Conservation (phyloP, 345 rosid species). For the Eucalyptus cloeziana region DNA sequence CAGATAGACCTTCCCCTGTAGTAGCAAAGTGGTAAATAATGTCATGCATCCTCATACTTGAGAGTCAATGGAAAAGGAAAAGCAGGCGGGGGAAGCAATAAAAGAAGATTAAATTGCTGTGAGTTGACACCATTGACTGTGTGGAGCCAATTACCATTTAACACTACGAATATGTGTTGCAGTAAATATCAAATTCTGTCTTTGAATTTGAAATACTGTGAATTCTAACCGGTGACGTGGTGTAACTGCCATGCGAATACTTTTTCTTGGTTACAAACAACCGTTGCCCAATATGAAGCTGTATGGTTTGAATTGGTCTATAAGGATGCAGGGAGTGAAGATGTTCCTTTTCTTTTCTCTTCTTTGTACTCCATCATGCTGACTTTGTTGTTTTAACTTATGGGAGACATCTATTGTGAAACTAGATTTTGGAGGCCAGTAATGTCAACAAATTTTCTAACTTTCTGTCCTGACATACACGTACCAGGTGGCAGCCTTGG, state of each 20-base stretch:
- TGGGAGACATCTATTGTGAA: not conserved
- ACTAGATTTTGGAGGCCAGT: not conserved
- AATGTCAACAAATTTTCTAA: slow-evolving; percentile 29
- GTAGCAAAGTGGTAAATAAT: not conserved
- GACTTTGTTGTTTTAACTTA: not conserved
- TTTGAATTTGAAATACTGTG: not conserved
- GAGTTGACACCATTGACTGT: not conserved
- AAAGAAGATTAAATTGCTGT: not conserved
- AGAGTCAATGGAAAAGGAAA: not conserved
- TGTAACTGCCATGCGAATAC: not conserved
- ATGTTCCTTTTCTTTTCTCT: not conserved
- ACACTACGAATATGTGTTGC: not conserved
- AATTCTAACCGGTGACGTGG: not conserved
- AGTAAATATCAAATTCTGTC: not conserved
- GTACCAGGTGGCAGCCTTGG: slow-evolving; percentile 98
- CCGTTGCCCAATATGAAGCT: not conserved
- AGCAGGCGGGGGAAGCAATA: not conserved
- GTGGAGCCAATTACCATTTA: not conserved
- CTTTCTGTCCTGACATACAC: slow-evolving; percentile 60
- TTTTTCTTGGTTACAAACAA: not conserved
- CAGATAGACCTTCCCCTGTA: not conserved
- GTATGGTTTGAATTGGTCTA: not conserved
- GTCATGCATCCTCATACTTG: not conserved
- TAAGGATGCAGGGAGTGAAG: not conserved
- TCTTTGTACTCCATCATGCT: not conserved